Percentiles rank a stretch among this genome's conserved stretches.
Conservation (phyloP, 768 basidiomycete species). For the Nidularia pulvinata region DNA sequence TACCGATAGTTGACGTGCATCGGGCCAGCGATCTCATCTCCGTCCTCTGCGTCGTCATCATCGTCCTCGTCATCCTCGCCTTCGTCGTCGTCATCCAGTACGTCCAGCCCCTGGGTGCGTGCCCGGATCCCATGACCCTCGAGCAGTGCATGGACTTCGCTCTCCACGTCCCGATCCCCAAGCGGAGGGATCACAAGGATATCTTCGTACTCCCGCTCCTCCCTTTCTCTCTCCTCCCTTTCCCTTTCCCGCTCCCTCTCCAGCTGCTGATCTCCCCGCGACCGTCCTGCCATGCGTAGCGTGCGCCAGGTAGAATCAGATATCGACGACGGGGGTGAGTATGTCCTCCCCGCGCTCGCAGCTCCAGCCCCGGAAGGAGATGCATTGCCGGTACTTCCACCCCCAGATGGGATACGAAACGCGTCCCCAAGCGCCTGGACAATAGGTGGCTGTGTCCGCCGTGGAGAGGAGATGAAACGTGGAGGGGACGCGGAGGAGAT, state of each 20-base stretch:
- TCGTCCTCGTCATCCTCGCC: slow-evolving; percentile 1
- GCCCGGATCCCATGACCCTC: slow-evolving; percentile 3
- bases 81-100: background rate
- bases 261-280: background rate
- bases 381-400: background rate
- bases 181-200: slow-evolving; percentile 55
- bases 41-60: background rate
- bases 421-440: slow-evolving; percentile 57
- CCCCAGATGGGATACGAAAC: slow-evolving; percentile 45
- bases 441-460: slow-evolving; percentile 20
- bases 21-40: slow-evolving; percentile 4
- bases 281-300: slow-evolving; percentile 17
- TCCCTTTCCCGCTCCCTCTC: slow-evolving; percentile 13
- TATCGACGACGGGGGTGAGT: slow-evolving; percentile 38
- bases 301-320: slow-evolving; percentile 46
- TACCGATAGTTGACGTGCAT: no score
- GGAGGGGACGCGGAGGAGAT: background rate
- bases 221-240: background rate
- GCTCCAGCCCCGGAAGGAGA: background rate
- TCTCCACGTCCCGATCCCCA: slow-evolving; percentile 54
- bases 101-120: background rate
- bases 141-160: slow-evolving; percentile 30
- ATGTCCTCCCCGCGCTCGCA: slow-evolving; percentile 11
- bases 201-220: slow-evolving; percentile 31
- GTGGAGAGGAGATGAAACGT: background rate